Evolutionary conservation across 2,329 filamentous ascomycete species (phyloP), one percentile per base, ranked within the genome.

Genomic region (Sporothrix mexicana): DNA sequence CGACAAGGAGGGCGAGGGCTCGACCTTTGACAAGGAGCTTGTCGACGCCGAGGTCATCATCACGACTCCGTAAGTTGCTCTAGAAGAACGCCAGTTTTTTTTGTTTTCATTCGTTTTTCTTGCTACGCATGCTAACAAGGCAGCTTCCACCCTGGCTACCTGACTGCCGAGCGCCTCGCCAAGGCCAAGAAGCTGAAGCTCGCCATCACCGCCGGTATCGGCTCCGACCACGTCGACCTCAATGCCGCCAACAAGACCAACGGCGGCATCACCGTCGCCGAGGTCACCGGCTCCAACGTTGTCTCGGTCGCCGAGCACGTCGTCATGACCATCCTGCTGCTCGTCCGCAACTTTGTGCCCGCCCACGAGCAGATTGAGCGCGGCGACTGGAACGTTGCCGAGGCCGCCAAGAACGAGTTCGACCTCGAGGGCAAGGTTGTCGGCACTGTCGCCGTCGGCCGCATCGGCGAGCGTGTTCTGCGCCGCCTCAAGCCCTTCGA

Each of bases 151-250:
- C 95, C 95, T 71, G 96, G 95, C 77, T 99, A 99, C 88, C 92
- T 99, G 74, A 98, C 93, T 68, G 94, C 93, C 71, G 95, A 98
- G 87, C 95, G 96, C 81, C 91, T 99, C 72, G 94, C 94, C 80
- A 97, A 96, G 87, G 96, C 96, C 78, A 98, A 98, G 92, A 98
- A 99, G 73, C 92, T 99, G 80, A 98, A 98, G 91, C 87, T 99
- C 75, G 95, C 95, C 82, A 85, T 99, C 83, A 99, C 96, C 69
- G 96, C 96, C 79, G 96, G 96, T 87, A 97, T 99, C 81, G 96
- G 96, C 78, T 98, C 95, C 70, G 96, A 99, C 86, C 96, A 99
- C 84, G 93, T 99, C 82, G 96, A 99, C 85, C 90, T 98, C 76
- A 91, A 98, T 83, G 94, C 93, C 61, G 96, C 96, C 83, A 98